Base-by-base conservation (phyloP, 176 grass and related monocot genomes). In the Carex kokanica region DNA sequence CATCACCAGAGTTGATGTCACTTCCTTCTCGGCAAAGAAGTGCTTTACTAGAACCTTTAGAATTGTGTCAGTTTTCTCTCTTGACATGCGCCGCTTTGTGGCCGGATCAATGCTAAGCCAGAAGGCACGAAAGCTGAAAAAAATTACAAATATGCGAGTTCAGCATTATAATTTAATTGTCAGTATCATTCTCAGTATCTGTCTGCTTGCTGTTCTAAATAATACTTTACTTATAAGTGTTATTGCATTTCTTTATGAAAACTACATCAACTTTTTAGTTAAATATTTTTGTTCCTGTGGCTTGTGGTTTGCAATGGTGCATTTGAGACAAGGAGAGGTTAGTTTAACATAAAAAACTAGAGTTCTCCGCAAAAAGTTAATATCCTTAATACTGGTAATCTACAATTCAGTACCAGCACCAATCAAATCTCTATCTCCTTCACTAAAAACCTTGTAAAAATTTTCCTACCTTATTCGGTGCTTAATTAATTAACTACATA, bases 21-120 rank as follows among this genome's bases (percentile, higher is more conserved):
- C 93, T 52, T 97, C 93, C 90, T 97, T 97, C 84, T 97, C 93
- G 0, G 88, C 74, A 87, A 93, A 97, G 88, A 97, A 93, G 71
- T 93, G 85, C 57, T 97, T 97, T 70, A 97, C 89, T 21, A 89
- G 64, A 68, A 97, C 81, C 86, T 93, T 97, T 72, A 97, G 60
- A 84, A 97, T 89, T 72, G 68, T 85, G 18, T 91, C 83, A 5
- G 61, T 89, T 89, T 89, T 93, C 81, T 97, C 93, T 79, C 89
- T 89, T 82, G 91, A 91, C 90, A 96, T 97, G 75, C 69, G 85
- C 29, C 18, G 40, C 41, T 83, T 91, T 29, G 88, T 87, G 53
- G 60, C 67, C 52, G 91, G 79, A n/a, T 93, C 91, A 79, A 89
- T 84, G 79, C 85, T 88, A 78, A 89, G 80, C 93, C 93, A 97